Evolutionary conservation across 2,329 filamentous ascomycete species (phyloP).

Genomic region (Aureobasidium sp.): DNA sequence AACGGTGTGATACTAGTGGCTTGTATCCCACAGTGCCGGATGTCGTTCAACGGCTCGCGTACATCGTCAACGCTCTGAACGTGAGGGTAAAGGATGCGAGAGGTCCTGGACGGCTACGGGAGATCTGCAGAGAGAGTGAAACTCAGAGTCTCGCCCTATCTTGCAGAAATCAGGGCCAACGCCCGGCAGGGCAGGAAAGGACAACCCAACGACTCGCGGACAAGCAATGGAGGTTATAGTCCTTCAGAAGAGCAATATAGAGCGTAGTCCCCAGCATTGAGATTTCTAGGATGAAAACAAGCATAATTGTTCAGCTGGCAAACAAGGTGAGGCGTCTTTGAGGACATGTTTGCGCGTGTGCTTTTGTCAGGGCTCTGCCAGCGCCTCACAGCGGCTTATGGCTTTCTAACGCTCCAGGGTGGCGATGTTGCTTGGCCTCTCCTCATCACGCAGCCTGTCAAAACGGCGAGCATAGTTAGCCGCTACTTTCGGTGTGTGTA

Average conservation of each 20-base stretch:
- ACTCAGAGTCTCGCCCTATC: background rate
- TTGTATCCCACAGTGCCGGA: background rate
- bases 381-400: background rate
- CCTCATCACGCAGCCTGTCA: background rate
- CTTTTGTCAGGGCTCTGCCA: background rate
- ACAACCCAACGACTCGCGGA: background rate
- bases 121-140: background rate
- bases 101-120: background rate
- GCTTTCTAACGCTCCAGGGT: background rate
- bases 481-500: background rate
- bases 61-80: background rate
- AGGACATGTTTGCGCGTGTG: background rate
- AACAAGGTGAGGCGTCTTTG: slow-evolving; percentile 5
- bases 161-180: background rate
- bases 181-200: background rate
- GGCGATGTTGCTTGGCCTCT: background rate
- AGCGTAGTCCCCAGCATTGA: background rate
- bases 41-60: background rate
- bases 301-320: background rate
- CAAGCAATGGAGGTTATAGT: background rate
- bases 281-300: background rate
- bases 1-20: background rate
- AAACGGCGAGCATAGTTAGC: background rate
- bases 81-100: slow-evolving; percentile 5
- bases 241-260: background rate